Percentiles rank a stretch among this genome's conserved stretches.
These are phyloP conservation scores for Papiliotrema flavescens DNA, from an alignment of 1,284 basidiomycete genomes.

Conservation along the genomic window DNA sequence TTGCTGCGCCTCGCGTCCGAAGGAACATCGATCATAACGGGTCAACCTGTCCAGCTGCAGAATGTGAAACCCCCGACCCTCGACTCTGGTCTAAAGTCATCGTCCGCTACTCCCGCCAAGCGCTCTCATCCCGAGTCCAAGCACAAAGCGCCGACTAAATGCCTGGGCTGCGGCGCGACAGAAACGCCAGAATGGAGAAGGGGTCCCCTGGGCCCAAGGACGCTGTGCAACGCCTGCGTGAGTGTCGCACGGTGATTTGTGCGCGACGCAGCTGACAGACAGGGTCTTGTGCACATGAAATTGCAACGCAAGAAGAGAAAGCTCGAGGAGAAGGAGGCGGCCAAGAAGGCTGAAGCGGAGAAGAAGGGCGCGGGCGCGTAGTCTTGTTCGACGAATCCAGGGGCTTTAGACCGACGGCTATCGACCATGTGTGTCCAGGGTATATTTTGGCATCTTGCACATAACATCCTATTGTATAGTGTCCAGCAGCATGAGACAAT, in stretches of 20 bases:
- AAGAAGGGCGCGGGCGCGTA: no score
- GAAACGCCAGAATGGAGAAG: conserved; percentile 50
- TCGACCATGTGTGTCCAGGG: background rate
- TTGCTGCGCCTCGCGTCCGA: conserved; percentile 28
- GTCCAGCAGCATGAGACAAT: no score
- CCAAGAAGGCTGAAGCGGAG: background rate
- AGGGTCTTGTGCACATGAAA: conserved; percentile 47
- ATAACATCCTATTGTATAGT: no score
- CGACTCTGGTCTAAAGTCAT: background rate
- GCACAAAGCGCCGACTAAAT: conserved; percentile 30
- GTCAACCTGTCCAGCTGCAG: conserved; percentile 6
- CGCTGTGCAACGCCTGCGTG: conserved; percentile 49
- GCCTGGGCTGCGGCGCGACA: conserved; percentile 46
- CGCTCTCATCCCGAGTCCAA: conserved; percentile 3
- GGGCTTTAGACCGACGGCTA: background rate
- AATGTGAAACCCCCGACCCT: background rate
- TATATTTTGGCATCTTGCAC: no score
- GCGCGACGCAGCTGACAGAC: conserved; percentile 6
- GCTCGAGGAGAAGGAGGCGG: conserved; percentile 31
- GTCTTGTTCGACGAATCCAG: no score
- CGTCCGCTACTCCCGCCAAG: background rate
- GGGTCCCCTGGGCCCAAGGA: conserved; percentile 47
- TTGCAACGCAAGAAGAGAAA: conserved; percentile 42
- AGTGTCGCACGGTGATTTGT: conserved; percentile 13
- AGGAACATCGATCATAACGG: conserved; percentile 23